Percentiles rank a stretch among this genome's conserved stretches.
Evolutionary conservation across 1,139 yeast species (phyloP).

Genomic region (Kurtzmaniella quercitrusa): DNA sequence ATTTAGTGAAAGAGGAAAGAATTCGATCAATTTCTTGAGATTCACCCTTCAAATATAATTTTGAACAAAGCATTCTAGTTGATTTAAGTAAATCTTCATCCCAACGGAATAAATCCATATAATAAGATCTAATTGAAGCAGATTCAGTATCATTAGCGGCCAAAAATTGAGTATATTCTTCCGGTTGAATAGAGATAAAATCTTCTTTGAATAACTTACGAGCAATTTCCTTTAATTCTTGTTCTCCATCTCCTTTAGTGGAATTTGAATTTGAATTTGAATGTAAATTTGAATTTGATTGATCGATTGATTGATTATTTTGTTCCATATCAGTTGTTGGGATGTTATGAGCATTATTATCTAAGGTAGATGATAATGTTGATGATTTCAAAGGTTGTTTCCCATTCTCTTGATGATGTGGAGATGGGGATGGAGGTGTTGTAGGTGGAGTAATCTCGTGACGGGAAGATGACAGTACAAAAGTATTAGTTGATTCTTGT

Average conservation of each 20-base stretch:
- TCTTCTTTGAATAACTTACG: conserved; percentile 33
- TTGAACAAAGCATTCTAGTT: conserved; percentile 58
- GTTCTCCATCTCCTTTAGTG: background rate
- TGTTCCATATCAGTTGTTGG: background rate
- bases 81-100: conserved; percentile 48
- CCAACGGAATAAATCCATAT: conserved; percentile 50
- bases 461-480: background rate
- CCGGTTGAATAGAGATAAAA: conserved; percentile 42
- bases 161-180: conserved; percentile 43
- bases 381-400: background rate
- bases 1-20: conserved; percentile 62
- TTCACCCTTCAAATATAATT: conserved; percentile 73
- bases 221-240: conserved; percentile 27
- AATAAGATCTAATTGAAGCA: conserved; percentile 34
- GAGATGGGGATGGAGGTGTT: conserved; percentile 7
- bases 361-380: too few species aligned
- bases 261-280: background rate
- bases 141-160: conserved; percentile 43
- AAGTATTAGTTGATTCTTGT: background rate
- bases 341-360: too few species aligned
- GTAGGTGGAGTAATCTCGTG: conserved; percentile 7
- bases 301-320: too few species aligned
- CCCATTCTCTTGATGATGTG: conserved; percentile 2
- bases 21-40: conserved; percentile 79
- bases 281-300: too few species aligned